Conservation (phyloP, 805 yeast species). For the Priceomyces carsonii region DNA sequence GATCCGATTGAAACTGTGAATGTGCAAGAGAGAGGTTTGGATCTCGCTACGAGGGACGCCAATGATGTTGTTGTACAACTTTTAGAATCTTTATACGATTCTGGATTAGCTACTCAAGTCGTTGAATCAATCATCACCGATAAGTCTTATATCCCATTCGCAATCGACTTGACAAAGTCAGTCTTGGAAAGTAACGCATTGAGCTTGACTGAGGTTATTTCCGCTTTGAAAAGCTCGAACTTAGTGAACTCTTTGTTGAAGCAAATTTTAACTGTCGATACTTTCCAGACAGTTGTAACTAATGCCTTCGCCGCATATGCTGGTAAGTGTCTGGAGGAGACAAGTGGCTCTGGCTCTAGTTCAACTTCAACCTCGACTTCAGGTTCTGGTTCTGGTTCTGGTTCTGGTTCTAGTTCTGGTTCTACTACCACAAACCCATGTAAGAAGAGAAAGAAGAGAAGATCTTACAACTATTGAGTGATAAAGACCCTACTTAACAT, state of each 20-base stretch:
- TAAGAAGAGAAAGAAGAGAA: slow-evolving; percentile 30
- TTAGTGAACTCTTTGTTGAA: slow-evolving; percentile 34
- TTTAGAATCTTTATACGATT: slow-evolving; percentile 39
- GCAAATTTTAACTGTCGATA: slow-evolving; percentile 31
- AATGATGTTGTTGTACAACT: slow-evolving; percentile 33
- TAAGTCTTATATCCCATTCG: slow-evolving; percentile 35
- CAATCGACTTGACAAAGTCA: slow-evolving; percentile 31
- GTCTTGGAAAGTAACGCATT: slow-evolving; percentile 31
- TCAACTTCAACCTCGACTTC: slow-evolving; percentile 4
- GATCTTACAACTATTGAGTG: slow-evolving; percentile 20
- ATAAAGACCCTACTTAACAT: too few relatives aligned
- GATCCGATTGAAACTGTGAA: background rate
- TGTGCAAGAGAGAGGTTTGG: slow-evolving; percentile 4
- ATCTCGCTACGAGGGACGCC: slow-evolving; percentile 21
- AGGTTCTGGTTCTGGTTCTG: slow-evolving; percentile 11
- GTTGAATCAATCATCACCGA: slow-evolving; percentile 42
- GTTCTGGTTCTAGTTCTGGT: slow-evolving; percentile 8
- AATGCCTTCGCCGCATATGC: slow-evolving; percentile 41
- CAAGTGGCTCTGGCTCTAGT: slow-evolving; percentile 13
- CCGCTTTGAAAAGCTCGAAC: slow-evolving; percentile 33
- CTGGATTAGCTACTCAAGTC: slow-evolving; percentile 44
- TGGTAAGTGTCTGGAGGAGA: slow-evolving; percentile 25
- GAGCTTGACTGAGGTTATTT: slow-evolving; percentile 23
- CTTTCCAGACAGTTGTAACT: slow-evolving; percentile 33
- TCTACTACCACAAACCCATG: slow-evolving; percentile 20